A percentile compares a stretch with the other conserved stretches of the same genome.
phyloP scores from a whole-genome alignment of 768 basidiomycete genomes.

The Tricholoma matsutake region DNA sequence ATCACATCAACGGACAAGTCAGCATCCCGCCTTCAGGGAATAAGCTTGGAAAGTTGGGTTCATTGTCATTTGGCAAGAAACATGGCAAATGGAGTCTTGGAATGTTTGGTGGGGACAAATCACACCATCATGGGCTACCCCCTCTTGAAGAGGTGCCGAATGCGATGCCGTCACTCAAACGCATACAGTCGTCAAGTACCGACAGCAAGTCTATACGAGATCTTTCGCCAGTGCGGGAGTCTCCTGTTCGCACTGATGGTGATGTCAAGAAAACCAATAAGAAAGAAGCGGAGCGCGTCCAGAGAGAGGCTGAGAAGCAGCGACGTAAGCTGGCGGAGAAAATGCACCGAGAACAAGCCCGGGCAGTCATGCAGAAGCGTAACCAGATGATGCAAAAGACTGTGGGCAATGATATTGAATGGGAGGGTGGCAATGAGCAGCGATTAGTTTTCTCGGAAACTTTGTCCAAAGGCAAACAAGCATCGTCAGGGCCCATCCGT shows the following conservation, averaged over 20 bases:
- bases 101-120: slow-evolving; percentile 77
- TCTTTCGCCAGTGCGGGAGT: slow-evolving; percentile 40
- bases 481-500: slow-evolving; percentile 62
- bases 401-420: slow-evolving; percentile 56
- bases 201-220: slow-evolving; percentile 68
- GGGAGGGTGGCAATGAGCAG: slow-evolving; percentile 50
- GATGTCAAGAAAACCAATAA: slow-evolving; percentile 73
- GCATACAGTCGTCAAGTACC: slow-evolving; percentile 74
- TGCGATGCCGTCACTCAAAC: slow-evolving; percentile 68
- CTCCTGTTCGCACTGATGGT: slow-evolving; percentile 36
- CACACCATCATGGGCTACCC: slow-evolving; percentile 55
- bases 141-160: slow-evolving; percentile 71
- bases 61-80: slow-evolving; percentile 68
- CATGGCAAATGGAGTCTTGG: slow-evolving; percentile 60
- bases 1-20: slow-evolving; percentile 34
- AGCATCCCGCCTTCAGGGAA: slow-evolving; percentile 39
- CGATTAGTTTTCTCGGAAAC: slow-evolving; percentile 40
- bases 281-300: slow-evolving; percentile 77
- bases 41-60: slow-evolving; percentile 56
- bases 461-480: slow-evolving; percentile 45
- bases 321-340: slow-evolving; percentile 73
- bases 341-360: slow-evolving; percentile 80
- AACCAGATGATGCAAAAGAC: slow-evolving; percentile 67
- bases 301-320: slow-evolving; percentile 81
- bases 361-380: slow-evolving; percentile 91